A percentile compares a stretch with the other conserved stretches of the same genome.
phyloP scores from a whole-genome alignment of 1,284 basidiomycete species.

The Ceratobasidium sp. region DNA sequence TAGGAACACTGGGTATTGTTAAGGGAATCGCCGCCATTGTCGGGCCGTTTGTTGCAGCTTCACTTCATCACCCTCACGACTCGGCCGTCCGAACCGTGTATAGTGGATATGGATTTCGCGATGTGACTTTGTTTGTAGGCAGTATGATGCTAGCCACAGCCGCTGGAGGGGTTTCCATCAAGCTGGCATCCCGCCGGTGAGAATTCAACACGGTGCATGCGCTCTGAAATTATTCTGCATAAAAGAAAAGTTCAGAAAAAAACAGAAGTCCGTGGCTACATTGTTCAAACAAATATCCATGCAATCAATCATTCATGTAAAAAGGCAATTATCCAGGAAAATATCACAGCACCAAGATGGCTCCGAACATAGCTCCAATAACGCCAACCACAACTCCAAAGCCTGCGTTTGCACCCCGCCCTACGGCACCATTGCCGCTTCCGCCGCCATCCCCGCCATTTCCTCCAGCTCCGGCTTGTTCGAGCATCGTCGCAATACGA shows the following conservation, averaged over 20 bases:
- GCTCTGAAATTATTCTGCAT: too few relatives aligned
- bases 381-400: not conserved
- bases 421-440: not conserved
- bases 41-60: slow-evolving; percentile 9
- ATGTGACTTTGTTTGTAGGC: slow-evolving; percentile 34
- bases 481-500: not conserved
- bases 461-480: not conserved
- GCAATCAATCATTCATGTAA: too few relatives aligned
- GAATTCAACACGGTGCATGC: not conserved
- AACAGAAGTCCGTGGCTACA: too few relatives aligned
- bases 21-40: slow-evolving; percentile 25
- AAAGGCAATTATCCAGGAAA: too few relatives aligned
- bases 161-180: not conserved
- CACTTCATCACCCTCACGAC: not conserved
- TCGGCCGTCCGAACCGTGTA: slow-evolving; percentile 7
- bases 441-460: not conserved
- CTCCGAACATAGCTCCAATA: not conserved
- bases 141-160: slow-evolving; percentile 26
- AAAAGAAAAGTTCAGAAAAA: too few relatives aligned
- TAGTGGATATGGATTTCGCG: slow-evolving; percentile 33
- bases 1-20: slow-evolving; percentile 16
- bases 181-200: not conserved
- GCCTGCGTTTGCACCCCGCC: not conserved
- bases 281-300: too few relatives aligned
- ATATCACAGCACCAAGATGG: not conserved